Evolutionary conservation across 2,329 filamentous ascomycete genomes (phyloP).

Genomic region (Tolypocladium album): DNA sequence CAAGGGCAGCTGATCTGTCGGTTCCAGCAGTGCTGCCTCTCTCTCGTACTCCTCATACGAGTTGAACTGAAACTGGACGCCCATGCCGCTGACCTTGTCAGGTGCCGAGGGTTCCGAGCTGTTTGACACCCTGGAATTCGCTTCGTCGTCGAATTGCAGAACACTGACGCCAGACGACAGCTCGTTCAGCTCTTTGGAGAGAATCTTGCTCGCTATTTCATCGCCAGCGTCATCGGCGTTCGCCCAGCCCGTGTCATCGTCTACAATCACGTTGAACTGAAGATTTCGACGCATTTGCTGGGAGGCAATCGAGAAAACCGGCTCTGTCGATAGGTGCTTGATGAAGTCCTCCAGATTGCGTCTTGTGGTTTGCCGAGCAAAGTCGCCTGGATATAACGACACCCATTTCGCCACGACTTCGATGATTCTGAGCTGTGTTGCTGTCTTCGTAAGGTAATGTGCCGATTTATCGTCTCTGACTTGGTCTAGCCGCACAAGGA

Average conservation of each 20-base stretch:
- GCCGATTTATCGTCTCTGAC: constrained; percentile 55
- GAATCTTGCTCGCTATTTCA: constrained; percentile 20
- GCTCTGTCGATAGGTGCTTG: constrained; percentile 58
- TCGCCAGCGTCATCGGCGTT: constrained; percentile 53
- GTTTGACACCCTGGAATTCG: constrained; percentile 31
- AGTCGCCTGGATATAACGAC: constrained; percentile 81
- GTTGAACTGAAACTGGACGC: constrained; percentile 46
- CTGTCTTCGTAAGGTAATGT: constrained; percentile 65
- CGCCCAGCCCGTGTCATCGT: constrained; percentile 93
- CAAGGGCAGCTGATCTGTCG: constrained; percentile 57
- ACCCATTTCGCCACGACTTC: constrained; percentile 85
- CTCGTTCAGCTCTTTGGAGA: constrained; percentile 28
- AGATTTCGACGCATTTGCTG: constrained; percentile 77
- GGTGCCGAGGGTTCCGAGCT: constrained; percentile 32
- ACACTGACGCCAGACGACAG: constrained; percentile 31
- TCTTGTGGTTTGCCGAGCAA: constrained; percentile 67
- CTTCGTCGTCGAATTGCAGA: constrained; percentile 36
- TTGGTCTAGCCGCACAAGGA: constrained; percentile 65
- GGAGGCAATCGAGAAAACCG: constrained; percentile 75
- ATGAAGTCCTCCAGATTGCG: constrained; percentile 68
- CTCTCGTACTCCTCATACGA: constrained; percentile 71
- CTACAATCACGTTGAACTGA: constrained; percentile 61
- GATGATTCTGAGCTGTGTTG: constrained; percentile 73
- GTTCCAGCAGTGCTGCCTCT: constrained; percentile 62
- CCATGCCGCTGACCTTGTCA: constrained; percentile 25